phyloP scores from a whole-genome alignment of 2,329 filamentous ascomycete genomes.

The Grosmannia serpens region DNA sequence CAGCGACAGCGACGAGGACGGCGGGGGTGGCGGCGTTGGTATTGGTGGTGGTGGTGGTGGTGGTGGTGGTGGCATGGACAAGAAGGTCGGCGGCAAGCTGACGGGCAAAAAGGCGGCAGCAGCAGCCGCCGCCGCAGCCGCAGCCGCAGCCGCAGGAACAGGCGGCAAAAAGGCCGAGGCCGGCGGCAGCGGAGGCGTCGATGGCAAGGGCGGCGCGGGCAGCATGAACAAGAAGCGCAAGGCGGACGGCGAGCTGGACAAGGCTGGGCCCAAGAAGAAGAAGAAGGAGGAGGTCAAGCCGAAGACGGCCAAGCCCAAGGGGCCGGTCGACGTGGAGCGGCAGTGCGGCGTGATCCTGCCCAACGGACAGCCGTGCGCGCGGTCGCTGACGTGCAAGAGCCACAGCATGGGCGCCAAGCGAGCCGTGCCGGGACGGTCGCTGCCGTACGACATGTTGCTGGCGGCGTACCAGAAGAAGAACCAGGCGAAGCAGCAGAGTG shows the following conservation, averaged over 20 bases:
- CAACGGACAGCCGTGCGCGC: slow-evolving; percentile 77
- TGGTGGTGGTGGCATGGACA: slow-evolving; percentile 21
- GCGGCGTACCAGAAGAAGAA: slow-evolving; percentile 94
- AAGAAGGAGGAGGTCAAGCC: slow-evolving; percentile 87
- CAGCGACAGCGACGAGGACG: slow-evolving; percentile 25
- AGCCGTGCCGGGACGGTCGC: slow-evolving; percentile 71
- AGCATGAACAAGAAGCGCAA: slow-evolving; percentile 55
- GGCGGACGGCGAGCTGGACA: slow-evolving; percentile 64
- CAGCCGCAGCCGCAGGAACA: background rate
- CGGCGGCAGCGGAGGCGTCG: slow-evolving; percentile 53
- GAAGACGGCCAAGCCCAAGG: slow-evolving; percentile 76
- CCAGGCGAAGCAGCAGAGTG: slow-evolving; percentile 84
- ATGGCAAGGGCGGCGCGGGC: slow-evolving; percentile 37
- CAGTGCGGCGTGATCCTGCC: slow-evolving; percentile 82
- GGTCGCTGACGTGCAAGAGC: slow-evolving; percentile 86
- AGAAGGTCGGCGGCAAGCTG: slow-evolving; percentile 17
- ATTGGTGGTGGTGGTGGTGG: slow-evolving; percentile 10
- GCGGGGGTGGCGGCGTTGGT: background rate
- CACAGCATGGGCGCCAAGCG: slow-evolving; percentile 93
- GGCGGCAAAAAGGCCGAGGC: slow-evolving; percentile 19
- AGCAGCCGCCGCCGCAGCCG: slow-evolving; percentile 20
- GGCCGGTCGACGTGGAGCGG: slow-evolving; percentile 85
- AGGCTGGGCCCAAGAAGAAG: slow-evolving; percentile 81
- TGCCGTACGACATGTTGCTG: slow-evolving; percentile 88
- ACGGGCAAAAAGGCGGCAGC: background rate